phyloP scores from a whole-genome alignment of 345 rosid genomes.

The Abelmoschus esculentus region DNA sequence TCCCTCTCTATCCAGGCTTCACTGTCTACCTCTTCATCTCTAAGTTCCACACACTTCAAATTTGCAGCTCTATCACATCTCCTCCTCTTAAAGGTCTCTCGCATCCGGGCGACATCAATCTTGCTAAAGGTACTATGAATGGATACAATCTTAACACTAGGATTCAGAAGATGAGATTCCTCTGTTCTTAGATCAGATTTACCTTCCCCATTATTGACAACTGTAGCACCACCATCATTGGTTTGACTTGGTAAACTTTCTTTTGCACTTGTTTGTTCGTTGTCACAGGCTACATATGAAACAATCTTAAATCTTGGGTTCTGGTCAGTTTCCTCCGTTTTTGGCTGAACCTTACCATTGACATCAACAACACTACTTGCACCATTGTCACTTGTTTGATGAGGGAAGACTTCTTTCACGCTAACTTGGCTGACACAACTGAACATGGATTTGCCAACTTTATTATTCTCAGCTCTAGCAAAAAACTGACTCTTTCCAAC shows the following conservation, averaged over 20 bases:
- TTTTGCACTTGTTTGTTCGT: not conserved
- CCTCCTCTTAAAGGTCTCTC: constrained; percentile 26
- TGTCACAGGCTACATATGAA: constrained; percentile 6
- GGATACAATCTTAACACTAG: constrained; percentile 10
- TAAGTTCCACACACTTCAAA: not conserved
- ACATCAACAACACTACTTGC: constrained; percentile 10
- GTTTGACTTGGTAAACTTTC: constrained; percentile 20
- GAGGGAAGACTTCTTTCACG: constrained; percentile 14
- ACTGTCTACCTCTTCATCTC: constrained; percentile 14
- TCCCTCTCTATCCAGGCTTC: constrained; percentile 32
- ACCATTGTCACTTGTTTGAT: constrained; percentile 15
- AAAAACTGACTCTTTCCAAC: constrained; percentile 15
- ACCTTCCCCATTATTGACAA: constrained; percentile 17
- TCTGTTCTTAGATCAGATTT: constrained; percentile 13
- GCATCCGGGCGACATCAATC: constrained; percentile 19
- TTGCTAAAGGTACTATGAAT: constrained; percentile 2
- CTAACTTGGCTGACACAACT: not conserved
- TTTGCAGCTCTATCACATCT: constrained; percentile 18
- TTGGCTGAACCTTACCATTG: constrained; percentile 12
- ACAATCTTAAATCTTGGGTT: constrained; percentile 4
- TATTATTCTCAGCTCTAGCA: constrained; percentile 1
- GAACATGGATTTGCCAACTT: not conserved
- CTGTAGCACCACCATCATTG: constrained; percentile 14
- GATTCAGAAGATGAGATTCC: constrained; percentile 8
- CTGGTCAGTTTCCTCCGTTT: constrained; percentile 8